Percentiles rank a stretch among this genome's conserved stretches.
phyloP scores from a whole-genome alignment of 108 stramenopile species.

The Nitzschia sp. region DNA sequence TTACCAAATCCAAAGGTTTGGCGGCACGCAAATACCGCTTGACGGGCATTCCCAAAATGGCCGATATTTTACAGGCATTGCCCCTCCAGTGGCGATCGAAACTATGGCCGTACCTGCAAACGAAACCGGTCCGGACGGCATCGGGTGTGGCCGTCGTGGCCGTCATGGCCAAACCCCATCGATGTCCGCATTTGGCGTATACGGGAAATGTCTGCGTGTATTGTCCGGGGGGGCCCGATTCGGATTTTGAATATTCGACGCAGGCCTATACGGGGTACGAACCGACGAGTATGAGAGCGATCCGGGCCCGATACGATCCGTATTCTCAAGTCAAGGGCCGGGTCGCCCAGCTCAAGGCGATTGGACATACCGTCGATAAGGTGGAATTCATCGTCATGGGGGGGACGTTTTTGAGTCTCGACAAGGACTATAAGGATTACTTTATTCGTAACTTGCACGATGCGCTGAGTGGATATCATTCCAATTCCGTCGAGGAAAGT shows the following conservation, averaged over 20 bases:
- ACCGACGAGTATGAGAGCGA: conserved; percentile 94
- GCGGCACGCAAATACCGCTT: conserved; percentile 83
- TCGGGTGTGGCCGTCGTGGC: conserved; percentile 94
- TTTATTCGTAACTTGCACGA: conserved; percentile 95
- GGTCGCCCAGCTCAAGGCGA: conserved; percentile 79
- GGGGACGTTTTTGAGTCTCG: conserved; percentile 93
- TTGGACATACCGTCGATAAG: conserved; percentile 95
- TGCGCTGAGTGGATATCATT: conserved; percentile 87
- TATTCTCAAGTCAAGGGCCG: conserved; percentile 89
- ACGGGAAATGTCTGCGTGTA: conserved; percentile 96
- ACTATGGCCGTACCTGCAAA: conserved; percentile 83
- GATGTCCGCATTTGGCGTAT: conserved; percentile 95
- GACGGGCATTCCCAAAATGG: conserved; percentile 82
- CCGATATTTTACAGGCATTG: conserved; percentile 90
- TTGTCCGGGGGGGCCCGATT: conserved; percentile 96
- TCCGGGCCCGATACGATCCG: conserved; percentile 94
- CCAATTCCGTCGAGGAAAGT: conserved; percentile 83
- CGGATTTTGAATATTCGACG: conserved; percentile 95
- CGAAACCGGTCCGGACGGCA: conserved; percentile 94
- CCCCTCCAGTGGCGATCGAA: conserved; percentile 77
- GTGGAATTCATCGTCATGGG: conserved; percentile 98
- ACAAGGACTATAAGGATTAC: conserved; percentile 87
- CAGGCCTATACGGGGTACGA: conserved; percentile 98
- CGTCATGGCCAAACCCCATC: conserved; percentile 96
- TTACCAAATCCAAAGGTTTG: conserved; percentile 81